Percentiles rank a stretch among this genome's conserved stretches.
Conservation (phyloP, 169 alveolate genomes). For the Theileria annulata region DNA sequence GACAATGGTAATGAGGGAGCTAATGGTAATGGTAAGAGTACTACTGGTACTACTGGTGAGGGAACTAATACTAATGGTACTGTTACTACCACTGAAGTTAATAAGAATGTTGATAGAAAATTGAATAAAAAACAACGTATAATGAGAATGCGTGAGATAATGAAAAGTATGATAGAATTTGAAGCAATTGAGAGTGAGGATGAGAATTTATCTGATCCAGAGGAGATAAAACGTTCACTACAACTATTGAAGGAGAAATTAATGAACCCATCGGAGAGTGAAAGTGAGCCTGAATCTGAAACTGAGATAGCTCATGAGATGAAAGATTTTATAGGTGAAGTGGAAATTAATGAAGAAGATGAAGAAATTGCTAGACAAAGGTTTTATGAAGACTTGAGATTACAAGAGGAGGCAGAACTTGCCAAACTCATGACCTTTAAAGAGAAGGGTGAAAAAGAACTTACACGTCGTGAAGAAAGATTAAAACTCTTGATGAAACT, state of each 20-base stretch:
- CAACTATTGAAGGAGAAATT: conserved; percentile 42
- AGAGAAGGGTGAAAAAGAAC: conserved; percentile 56
- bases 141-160: conserved; percentile 44
- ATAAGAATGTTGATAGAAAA: neutral
- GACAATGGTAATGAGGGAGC: neutral
- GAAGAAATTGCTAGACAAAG: conserved; percentile 66
- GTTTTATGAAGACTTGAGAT: conserved; percentile 49
- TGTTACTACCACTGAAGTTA: neutral
- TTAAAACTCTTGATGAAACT: conserved; percentile 52
- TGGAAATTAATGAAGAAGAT: conserved; percentile 64
- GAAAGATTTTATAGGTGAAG: conserved; percentile 57
- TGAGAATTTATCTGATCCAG: conserved; percentile 68
- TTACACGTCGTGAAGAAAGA: conserved; percentile 59
- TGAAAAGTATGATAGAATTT: conserved; percentile 53
- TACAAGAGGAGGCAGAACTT: conserved; percentile 50
- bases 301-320: conserved; percentile 44
- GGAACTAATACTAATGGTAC: neutral
- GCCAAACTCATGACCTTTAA: conserved; percentile 58
- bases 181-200: conserved; percentile 69
- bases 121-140: conserved; percentile 9
- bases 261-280: conserved; percentile 49
- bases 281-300: conserved; percentile 44
- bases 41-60: neutral
- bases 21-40: neutral
- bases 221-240: conserved; percentile 41